Conservation (phyloP, 352 stramenopile genomes). For the Thraustotheca clavata region DNA sequence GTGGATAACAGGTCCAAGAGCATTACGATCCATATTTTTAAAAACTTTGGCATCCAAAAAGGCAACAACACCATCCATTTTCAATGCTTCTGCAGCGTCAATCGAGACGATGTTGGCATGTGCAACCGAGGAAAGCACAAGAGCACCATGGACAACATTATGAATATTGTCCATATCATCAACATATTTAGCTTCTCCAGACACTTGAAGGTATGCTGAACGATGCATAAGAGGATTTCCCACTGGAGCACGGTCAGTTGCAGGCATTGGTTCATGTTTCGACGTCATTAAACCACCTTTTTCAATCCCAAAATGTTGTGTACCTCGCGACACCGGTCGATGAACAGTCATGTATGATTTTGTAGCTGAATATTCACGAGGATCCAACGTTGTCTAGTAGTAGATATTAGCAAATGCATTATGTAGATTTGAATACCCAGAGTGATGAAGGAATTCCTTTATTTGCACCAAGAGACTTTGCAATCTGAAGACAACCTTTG, state of each 20-base stretch:
- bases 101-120: constrained; percentile 81
- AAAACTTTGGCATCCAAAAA: constrained; percentile 79
- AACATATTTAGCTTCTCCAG: constrained; percentile 91
- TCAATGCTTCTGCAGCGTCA: constrained; percentile 69
- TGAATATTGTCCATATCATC: constrained; percentile 89
- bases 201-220: constrained; percentile 89
- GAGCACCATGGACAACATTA: constrained; percentile 82
- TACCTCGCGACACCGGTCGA: constrained; percentile 43
- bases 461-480: constrained; percentile 35
- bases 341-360: constrained; percentile 48
- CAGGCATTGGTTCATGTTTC: constrained; percentile 41
- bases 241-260: constrained; percentile 51
- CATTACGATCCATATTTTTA: constrained; percentile 62
- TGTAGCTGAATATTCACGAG: constrained; percentile 36
- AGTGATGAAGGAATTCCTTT: constrained; percentile 25
- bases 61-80: constrained; percentile 81
- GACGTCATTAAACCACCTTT: constrained; percentile 54
- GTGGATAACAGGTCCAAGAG: constrained; percentile 68
- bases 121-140: constrained; percentile 85
- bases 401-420: too few species aligned
- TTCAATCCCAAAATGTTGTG: constrained; percentile 51
- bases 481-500: constrained; percentile 89
- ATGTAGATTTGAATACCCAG: too few species aligned
- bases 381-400: constrained; percentile 24
- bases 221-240: constrained; percentile 90